Evolutionary conservation across 345 rosid species (phyloP), one percentile per base, ranked within the genome.

Genomic region (Garcia nutans): DNA sequence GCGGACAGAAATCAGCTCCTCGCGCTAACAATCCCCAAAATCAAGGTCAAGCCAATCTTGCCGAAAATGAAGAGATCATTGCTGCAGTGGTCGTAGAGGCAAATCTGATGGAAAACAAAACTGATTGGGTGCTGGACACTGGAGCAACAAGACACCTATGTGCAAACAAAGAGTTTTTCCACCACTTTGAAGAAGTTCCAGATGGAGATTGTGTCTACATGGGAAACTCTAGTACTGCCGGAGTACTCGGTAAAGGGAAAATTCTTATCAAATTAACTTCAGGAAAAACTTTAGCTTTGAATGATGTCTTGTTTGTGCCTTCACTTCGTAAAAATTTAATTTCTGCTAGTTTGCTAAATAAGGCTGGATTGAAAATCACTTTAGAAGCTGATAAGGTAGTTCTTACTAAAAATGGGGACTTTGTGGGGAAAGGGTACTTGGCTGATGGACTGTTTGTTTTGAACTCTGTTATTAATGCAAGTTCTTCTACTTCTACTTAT

Each of bases 381-480:
- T 3, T 58, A 9, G 63, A 58, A 10, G 28, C 63, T 20, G 11
- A 23, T n/a, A 58, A 58, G 63, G 28, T 58, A 8, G n/a, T 58
- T 1, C 9, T 58, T 8, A 58, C 63, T n/a, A 58, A 2, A n/a
- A 58, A 58, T 58, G 63, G 26, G 24, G 23, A 7, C 1, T 58
- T 58, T 58, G 28, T 58, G 28, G 63, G 63, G 63, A 58, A 58
- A 58, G 63, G 63, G 24, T 58, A 58, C 28, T 23, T 58, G n/a
- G 63, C 26, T 58, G 28, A 58, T 58, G 63, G 63, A 5, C 2
- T 58, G 26, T 58, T n/a, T 58, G 26, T 58, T 2, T n/a, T 58
- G 63, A 58, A 58, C 63, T n/a, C 63, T 58, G 59, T 2, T 56
- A 5, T 3, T 56, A 56, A 56, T 56, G 59, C 20, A 13, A 56